Evolutionary conservation across 2,329 filamentous ascomycete species (phyloP).

Genomic region (Fusarium austroafricanum): DNA sequence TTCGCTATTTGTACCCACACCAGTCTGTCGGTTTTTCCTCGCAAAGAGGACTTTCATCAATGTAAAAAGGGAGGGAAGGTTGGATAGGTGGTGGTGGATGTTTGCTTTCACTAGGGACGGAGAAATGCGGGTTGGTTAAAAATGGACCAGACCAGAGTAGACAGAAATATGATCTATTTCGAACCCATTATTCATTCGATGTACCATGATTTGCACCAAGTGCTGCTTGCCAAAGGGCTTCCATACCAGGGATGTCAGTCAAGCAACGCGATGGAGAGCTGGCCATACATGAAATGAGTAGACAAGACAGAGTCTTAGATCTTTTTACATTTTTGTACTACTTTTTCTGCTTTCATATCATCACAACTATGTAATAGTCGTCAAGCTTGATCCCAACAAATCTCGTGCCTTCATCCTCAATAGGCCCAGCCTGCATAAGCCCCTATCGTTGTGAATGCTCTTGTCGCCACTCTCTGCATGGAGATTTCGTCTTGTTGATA

Average conservation of each 20-base stretch:
- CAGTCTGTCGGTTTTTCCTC: constrained; percentile 11
- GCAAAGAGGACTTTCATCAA: not conserved
- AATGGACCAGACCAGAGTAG: constrained; percentile 28
- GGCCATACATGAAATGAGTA: not conserved
- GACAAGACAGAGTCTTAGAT: not conserved
- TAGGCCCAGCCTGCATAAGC: not conserved
- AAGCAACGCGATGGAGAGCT: not conserved
- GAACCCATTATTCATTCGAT: not conserved
- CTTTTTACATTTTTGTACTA: constrained; percentile 18
- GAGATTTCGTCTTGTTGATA: not conserved
- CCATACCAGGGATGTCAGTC: not conserved
- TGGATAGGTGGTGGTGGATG: constrained; percentile 27
- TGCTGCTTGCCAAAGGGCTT: not conserved
- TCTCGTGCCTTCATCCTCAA: not conserved
- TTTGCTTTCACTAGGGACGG: constrained; percentile 7
- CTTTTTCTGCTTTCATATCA: constrained; percentile 10
- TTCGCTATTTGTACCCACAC: constrained; percentile 11
- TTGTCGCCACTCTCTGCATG: not conserved
- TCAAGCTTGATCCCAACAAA: not conserved
- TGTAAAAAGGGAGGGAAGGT: constrained; percentile 6
- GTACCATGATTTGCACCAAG: not conserved
- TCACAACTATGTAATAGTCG: not conserved
- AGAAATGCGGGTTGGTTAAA: constrained; percentile 9
- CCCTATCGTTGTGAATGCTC: not conserved
- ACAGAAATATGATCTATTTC: constrained; percentile 28